Evolutionary conservation across 768 basidiomycete genomes (phyloP), one percentile per base, ranked within the genome.

Genomic region (Hirschioporus abietinus): DNA sequence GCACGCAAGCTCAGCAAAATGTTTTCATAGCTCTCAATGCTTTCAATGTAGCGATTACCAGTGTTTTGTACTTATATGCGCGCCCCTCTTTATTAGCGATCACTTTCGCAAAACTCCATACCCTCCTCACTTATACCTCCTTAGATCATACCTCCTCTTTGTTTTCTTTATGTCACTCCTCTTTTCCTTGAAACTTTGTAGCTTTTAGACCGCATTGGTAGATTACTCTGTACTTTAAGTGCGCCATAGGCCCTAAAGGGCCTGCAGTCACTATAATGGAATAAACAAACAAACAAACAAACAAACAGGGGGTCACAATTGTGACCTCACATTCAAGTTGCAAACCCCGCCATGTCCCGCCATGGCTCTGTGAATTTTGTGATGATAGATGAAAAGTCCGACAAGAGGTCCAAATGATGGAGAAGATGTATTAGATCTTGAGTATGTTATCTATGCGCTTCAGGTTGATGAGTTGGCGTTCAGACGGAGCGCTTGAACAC

Each of bases 261-360:
- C 42, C 42, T 52, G 42, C 42, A 52, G 42, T 52, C 42, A 52
- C 42, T 52, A 52, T 52, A 52, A 52, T 52, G 42, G 42, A 52
- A 52, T 52, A 52, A 52, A 52, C 42, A 52, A 52, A 52, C 42
- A 52, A 52, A 52, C 42, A 52, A 52, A 52, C 42, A 52, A 52
- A 52, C 42, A 52, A 52, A 52, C 42, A 52, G n/a, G n/a, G n/a
- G n/a, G n/a, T n/a, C n/a, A n/a, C n/a, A n/a, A n/a, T n/a, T n/a
- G n/a, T n/a, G n/a, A n/a, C n/a, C n/a, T n/a, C n/a, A n/a, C n/a
- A n/a, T n/a, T n/a, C n/a, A n/a, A n/a, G n/a, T n/a, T n/a, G n/a
- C n/a, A n/a, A n/a, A n/a, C n/a, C n/a, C n/a, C n/a, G n/a, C n/a
- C n/a, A n/a, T n/a, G n/a, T n/a, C n/a, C n/a, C n/a, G n/a, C n/a